Base-by-base conservation (phyloP, 371 early-diverging fungal genomes). In the Dinochytrium kinnereticum region DNA sequence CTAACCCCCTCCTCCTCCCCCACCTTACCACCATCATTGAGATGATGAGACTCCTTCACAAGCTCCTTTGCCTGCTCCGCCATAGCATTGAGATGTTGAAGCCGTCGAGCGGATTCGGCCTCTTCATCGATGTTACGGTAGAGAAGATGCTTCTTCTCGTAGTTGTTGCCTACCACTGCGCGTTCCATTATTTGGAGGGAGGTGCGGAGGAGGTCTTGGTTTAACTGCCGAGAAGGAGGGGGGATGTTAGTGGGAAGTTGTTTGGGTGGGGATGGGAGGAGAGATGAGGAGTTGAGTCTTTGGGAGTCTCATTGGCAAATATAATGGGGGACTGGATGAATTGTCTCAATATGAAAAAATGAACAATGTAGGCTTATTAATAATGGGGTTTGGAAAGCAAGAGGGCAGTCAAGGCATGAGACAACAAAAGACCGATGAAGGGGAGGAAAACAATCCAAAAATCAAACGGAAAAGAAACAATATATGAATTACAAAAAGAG, bases 111-210 rank as follows among this genome's bases (percentile, higher is more conserved):
- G 24, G 75, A 71, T 51, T 73, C 79, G 50, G 61, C 61, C 24
- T 67, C 80, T 44, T 81, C 81, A 28, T 57, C 51, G n/a, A 84
- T 72, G 75, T 85, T 77, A 2, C 84, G 77, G 69, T 82, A 86
- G 40, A 75, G 51, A 15, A 84, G 44, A 2, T 82, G 73, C 68
- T 79, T 79, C 36, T 78, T 75, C 38, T 75, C 74, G 68, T 84
- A 84, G 70, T 77, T 83, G 71, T 85, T 83, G 21, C 74, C 79
- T 0, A 86, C 77, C 1, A 86, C 82, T 13, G 87, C 87, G 38
- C 79, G 76, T 69, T 86, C 87, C 77, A 84, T 77, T 17, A 81
- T 69, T 13, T 33, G 61, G 15, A 86, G 76, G 17, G 80, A 79
- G 13, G 74, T 64, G 37, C 76, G 75, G 19, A 86, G 73, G 31